Percentiles rank a stretch among this genome's conserved stretches.
Evolutionary conservation across 805 yeast genomes (phyloP).

Genomic region (Yarrowia sp.): DNA sequence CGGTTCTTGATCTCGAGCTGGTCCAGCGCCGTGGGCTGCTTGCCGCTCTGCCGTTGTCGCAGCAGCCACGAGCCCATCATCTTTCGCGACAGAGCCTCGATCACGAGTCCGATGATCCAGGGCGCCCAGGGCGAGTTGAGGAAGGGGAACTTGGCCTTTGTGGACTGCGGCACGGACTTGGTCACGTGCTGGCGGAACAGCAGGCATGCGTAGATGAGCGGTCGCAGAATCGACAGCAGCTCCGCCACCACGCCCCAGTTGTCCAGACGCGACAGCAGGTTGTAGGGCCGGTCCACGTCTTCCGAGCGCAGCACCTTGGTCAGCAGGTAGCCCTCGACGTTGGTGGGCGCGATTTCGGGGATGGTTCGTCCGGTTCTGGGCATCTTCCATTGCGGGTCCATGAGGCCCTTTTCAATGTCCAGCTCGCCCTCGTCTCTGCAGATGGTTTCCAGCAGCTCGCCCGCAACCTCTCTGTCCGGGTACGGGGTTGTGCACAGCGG

Average conservation of each 20-base stretch:
- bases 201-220: conserved; percentile 51
- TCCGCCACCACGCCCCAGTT: conserved; percentile 47
- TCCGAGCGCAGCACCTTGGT: conserved; percentile 48
- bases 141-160: conserved; percentile 37
- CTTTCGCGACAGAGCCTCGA: conserved; percentile 49
- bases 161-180: conserved; percentile 9
- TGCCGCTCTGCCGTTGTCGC: conserved; percentile 42
- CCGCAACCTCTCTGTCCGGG: conserved; percentile 51
- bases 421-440: conserved; percentile 4
- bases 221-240: conserved; percentile 51
- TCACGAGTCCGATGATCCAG: conserved; percentile 51
- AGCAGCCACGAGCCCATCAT: conserved; percentile 42
- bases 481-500: conserved; percentile 48
- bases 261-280: conserved; percentile 47
- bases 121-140: conserved; percentile 51
- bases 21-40: conserved; percentile 48
- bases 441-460: conserved; percentile 45
- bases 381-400: conserved; percentile 43
- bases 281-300: conserved; percentile 47
- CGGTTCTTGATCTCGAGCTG: conserved; percentile 47
- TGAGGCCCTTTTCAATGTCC: conserved; percentile 27
- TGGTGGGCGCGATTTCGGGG: conserved; percentile 42
- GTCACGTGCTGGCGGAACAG: conserved; percentile 43
- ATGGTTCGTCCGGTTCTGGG: conserved; percentile 45
- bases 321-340: conserved; percentile 44